Base-by-base conservation (phyloP, 176 grass and related monocot species). In the Ampelocalamus luodianensis region DNA sequence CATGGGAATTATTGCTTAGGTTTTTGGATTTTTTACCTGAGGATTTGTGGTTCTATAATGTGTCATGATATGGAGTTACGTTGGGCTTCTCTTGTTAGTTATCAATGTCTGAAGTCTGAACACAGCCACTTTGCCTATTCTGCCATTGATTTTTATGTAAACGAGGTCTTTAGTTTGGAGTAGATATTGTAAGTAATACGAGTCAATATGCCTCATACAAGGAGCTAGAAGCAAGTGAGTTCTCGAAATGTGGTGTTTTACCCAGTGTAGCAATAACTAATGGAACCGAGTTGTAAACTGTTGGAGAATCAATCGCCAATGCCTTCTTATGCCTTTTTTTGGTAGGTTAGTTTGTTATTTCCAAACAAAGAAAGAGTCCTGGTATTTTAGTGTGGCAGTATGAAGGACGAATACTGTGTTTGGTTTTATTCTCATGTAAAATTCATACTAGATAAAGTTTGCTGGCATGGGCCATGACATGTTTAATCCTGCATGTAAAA, bases 381-480 rank as follows among this genome's bases (percentile, higher is more conserved):
- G 42, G 1, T 14, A 83, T 53, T 77, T 43, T 48, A 10, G 22
- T 85, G 51, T 85, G 66, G 24, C 26, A 65, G 37, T 56, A 8
- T 56, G 39, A 54, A 76, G 49, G 20, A n/a, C n/a, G 36, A 24
- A 39, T 51, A 58, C 65, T 26, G 8, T 76, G 39, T 42, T 54
- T 11, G 14, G 26, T 81, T 81, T 39, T 48, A 44, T 55, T 36
- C 14, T 75, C 9, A 64, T 13, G 3, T 56, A 29, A 56, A 82
- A 38, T 51, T 76, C 44, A 46, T 48, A 43, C 62, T 45, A 3
- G 34, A 55, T 78, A 58, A 59, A 63, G 15, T 75, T 75, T 71
- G 3, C 10, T 80, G 13, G 37, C 54, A 46, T 38, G 46, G 82
- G 26, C 37, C 40, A 53, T 84, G 23, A 36, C 14, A 7, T 83